A percentile compares a stretch with the other conserved stretches of the same genome.
Conservation (phyloP, 371 early-diverging fungal species). For the Zychaea mexicana region DNA sequence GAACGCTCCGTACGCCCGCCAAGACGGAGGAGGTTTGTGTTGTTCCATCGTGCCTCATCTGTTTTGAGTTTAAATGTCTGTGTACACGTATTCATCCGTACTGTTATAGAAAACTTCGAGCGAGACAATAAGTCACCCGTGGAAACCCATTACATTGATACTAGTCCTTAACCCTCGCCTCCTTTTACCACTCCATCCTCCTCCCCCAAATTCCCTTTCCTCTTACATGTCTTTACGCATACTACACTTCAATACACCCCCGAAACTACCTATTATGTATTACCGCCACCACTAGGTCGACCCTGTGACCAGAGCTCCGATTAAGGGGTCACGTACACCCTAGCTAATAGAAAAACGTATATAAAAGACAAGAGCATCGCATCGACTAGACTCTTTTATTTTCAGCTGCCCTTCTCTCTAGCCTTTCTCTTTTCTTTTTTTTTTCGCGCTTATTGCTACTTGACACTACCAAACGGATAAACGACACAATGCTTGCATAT, state of each 20-base stretch:
- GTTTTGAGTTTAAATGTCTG: neutral
- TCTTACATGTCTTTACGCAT: too few species aligned
- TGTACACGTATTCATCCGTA: neutral
- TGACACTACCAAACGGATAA: too few species aligned
- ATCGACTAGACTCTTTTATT: neutral
- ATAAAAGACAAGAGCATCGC: neutral
- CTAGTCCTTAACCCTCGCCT: too few species aligned
- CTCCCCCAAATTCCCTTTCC: too few species aligned
- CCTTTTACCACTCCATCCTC: too few species aligned
- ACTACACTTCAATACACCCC: too few species aligned
- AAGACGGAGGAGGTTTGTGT: slow-evolving; percentile 4
- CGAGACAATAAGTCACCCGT: neutral
- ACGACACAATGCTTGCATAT: slow-evolving; percentile 1
- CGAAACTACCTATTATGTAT: neutral
- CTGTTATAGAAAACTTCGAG: slow-evolving; percentile 1
- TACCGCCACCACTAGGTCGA: neutral
- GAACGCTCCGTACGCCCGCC: neutral
- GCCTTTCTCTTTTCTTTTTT: neutral
- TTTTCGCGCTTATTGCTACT: too few species aligned
- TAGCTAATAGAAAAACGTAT: neutral
- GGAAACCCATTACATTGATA: too few species aligned
- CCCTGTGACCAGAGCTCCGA: slow-evolving; percentile 2
- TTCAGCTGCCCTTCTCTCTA: neutral
- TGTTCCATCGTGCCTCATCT: neutral
- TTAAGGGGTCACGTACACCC: slow-evolving; percentile 3